Evolutionary conservation across 139 green algal genomes (phyloP), one percentile per base, ranked within the genome.

Genomic region (Picochlorum sp.): DNA sequence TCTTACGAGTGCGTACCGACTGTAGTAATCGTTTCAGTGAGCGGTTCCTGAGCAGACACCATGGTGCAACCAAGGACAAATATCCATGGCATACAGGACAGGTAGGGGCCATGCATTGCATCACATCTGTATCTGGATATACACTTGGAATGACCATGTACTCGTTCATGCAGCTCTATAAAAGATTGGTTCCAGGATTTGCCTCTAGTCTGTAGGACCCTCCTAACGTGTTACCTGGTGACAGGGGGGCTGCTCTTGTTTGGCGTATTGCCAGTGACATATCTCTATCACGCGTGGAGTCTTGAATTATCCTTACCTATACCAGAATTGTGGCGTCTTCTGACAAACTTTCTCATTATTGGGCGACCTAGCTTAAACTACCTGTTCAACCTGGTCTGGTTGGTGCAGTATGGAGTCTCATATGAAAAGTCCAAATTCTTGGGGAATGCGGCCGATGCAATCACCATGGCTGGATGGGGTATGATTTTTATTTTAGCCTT

Each of bases 261-360:
- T 20, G 41, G 50, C 30, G 2, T 77, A 6, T 18, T 73, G 26
- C 71, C 71, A 3, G 41, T 61, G 10, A 23, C 28, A 38, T 50
- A 59, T 23, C 14, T 73, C 6, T 77, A 49, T 8, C 65, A 66
- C n/a, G 28, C 50, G 37, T 77, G 71, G 71, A 21, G 49, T 10
- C 26, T 57, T 4, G 38, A 60, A 31, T 60, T 69, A 11, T 49
- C 51, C 45, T 6, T 47, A 1, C 20, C 69, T 45, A 26, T 20
- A 6, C 58, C 50, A 41, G 80, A 88, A 83, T 49, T 90, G n/a
- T 88, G 81, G 81, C 51, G 81, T 1, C 64, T 83, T 18, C 5
- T 86, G 6, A 77, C 83, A 28, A 70, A 60, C 24, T 88, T 78
- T 49, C 41, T 74, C 18, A 85, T 87, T 63, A 15, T 85, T 1